Conservation (phyloP, 176 grass and related monocot species). For the Bolboschoenus planiculmis region DNA sequence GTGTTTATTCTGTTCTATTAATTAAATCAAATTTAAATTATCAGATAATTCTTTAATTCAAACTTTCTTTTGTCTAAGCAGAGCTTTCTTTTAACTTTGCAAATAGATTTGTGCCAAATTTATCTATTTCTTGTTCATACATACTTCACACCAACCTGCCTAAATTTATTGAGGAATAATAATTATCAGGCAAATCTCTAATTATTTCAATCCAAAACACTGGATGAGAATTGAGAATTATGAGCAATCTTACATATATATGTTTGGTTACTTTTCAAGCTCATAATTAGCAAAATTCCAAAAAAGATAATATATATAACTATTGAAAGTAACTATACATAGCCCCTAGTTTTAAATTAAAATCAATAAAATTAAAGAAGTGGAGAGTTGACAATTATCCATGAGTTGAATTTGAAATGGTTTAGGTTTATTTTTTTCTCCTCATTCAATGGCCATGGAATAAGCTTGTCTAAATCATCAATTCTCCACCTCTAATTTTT, state of each 20-base stretch:
- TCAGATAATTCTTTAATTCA: too few species aligned
- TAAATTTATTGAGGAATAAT: background rate
- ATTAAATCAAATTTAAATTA: background rate
- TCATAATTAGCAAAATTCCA: background rate
- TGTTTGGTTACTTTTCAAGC: background rate
- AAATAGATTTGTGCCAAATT: background rate
- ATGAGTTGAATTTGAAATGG: background rate
- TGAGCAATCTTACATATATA: background rate
- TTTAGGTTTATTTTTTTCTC: slow-evolving; percentile 5
- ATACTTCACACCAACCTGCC: background rate
- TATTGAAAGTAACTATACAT: background rate
- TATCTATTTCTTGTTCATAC: too few species aligned
- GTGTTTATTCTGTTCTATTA: background rate
- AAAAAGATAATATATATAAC: background rate
- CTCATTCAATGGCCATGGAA: background rate
- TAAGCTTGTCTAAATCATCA: background rate
- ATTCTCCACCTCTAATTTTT: background rate
- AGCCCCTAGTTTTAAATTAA: background rate
- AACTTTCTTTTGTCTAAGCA: background rate
- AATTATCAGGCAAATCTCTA: too few species aligned
- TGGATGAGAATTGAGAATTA: background rate
- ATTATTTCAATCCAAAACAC: background rate
- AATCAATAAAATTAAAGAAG: background rate
- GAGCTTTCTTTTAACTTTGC: background rate
- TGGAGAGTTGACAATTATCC: background rate